phyloP scores from a whole-genome alignment of 164 flowering plant species.

The Vitis rupestris region DNA sequence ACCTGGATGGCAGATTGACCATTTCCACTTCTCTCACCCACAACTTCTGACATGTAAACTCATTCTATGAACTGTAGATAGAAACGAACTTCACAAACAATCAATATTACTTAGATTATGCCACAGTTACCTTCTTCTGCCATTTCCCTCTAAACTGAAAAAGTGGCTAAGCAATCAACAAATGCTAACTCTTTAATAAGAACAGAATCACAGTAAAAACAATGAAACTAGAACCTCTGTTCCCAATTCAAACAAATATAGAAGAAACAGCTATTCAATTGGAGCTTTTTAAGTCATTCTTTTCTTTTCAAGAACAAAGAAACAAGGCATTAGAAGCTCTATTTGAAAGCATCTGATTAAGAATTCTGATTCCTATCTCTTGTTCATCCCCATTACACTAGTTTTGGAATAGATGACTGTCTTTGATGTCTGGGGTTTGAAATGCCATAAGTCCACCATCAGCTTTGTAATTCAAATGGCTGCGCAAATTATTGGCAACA shows the following conservation, averaged over 20 bases:
- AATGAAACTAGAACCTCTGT: background rate
- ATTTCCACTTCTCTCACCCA: background rate
- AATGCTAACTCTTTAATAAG: background rate
- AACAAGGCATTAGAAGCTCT: background rate
- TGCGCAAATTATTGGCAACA: slow-evolving; percentile 15
- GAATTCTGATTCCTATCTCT: background rate
- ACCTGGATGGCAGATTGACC: background rate
- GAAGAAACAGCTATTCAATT: background rate
- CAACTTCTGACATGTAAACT: background rate
- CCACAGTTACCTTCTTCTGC: background rate
- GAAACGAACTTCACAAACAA: background rate
- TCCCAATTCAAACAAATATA: background rate
- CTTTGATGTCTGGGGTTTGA: slow-evolving; percentile 5
- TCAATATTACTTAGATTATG: background rate
- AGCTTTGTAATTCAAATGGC: slow-evolving; percentile 13
- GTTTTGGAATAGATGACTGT: slow-evolving; percentile 12
- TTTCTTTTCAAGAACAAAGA: background rate
- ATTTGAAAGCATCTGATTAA: background rate
- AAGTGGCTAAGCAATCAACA: background rate
- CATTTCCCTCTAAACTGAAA: background rate
- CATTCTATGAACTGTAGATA: background rate
- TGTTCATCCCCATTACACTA: background rate
- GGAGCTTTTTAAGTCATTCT: background rate
- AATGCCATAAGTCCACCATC: slow-evolving; percentile 15
- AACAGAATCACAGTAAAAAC: background rate